phyloP scores from a whole-genome alignment of 2,329 filamentous ascomycete species.

The Ophiostoma triangulosporum region DNA sequence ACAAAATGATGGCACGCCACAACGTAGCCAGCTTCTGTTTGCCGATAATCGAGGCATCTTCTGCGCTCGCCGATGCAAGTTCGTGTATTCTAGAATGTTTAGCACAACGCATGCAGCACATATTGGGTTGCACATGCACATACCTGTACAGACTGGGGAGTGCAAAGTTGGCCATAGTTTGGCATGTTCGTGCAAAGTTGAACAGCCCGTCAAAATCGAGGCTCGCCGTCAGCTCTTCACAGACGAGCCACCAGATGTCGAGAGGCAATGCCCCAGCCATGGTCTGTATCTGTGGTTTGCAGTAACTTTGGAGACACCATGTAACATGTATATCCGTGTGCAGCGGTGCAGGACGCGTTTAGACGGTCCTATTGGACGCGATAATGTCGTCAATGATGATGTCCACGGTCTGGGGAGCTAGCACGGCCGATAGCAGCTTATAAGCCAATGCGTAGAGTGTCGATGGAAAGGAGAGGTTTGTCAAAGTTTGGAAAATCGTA shows the following conservation, averaged over 20 bases:
- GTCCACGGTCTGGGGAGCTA: neutral
- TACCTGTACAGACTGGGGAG: slow-evolving; percentile 52
- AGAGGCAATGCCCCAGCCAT: slow-evolving; percentile 28
- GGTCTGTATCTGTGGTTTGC: neutral
- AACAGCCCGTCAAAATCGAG: slow-evolving; percentile 48
- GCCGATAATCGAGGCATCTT: slow-evolving; percentile 27
- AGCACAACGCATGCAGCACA: too few relatives aligned
- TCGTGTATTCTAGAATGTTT: neutral
- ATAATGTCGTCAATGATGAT: neutral
- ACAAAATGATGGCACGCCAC: slow-evolving; percentile 57
- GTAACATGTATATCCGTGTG: too few relatives aligned
- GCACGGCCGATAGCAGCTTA: neutral
- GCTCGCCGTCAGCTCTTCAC: slow-evolving; percentile 40
- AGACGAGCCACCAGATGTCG: slow-evolving; percentile 49
- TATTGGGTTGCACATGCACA: slow-evolving; percentile 8
- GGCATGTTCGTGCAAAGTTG: slow-evolving; percentile 41
- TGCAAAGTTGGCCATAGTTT: slow-evolving; percentile 42
- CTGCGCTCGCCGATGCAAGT: slow-evolving; percentile 8
- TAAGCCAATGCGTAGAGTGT: too few relatives aligned
- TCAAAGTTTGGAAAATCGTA: too few relatives aligned
- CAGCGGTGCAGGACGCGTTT: neutral
- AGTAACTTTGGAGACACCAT: neutral
- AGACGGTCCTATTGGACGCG: neutral
- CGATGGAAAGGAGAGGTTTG: neutral
- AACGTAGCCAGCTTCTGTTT: slow-evolving; percentile 44